Percentiles rank a stretch among this genome's conserved stretches.
Conservation (phyloP, 2,329 filamentous ascomycete species). For the Allantophomopsis lycopodina region DNA sequence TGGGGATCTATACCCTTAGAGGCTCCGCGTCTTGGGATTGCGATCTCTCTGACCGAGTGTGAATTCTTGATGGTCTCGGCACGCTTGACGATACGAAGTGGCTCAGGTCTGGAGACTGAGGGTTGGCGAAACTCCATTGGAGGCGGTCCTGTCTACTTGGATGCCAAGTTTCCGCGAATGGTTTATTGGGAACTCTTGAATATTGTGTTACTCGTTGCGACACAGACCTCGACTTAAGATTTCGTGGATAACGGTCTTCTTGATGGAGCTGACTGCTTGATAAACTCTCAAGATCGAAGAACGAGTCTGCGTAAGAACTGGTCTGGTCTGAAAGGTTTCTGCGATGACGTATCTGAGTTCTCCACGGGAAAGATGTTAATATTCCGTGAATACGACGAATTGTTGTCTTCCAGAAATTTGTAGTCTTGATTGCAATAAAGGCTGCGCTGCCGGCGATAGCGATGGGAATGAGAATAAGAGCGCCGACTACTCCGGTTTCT, state of each 20-base stretch:
- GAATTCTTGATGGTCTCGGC: conserved; percentile 15
- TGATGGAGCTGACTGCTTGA: conserved; percentile 15
- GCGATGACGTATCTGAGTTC: conserved; percentile 11
- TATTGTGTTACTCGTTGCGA: conserved; percentile 4
- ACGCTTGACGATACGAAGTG: conserved; percentile 36
- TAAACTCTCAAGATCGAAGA: conserved; percentile 20
- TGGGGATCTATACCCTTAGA: conserved; percentile 1
- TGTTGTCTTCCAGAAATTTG: conserved; percentile 10
- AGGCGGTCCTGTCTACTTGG: conserved; percentile 14
- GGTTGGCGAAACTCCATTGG: conserved; percentile 19
- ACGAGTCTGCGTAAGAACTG: conserved; percentile 21
- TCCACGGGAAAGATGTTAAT: conserved; percentile 9
- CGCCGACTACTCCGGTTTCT: conserved; percentile 25
- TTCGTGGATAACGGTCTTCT: too few species aligned
- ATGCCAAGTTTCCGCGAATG: conserved; percentile 19
- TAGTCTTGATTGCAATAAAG: conserved; percentile 16
- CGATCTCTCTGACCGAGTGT: conserved; percentile 8
- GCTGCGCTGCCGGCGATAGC: conserved; percentile 21
- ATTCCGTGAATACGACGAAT: conserved; percentile 11
- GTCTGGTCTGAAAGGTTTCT: conserved; percentile 19
- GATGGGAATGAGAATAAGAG: conserved; percentile 31
- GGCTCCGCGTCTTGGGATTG: conserved; percentile 8
- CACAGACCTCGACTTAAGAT: conserved; percentile 5
- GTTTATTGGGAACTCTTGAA: not conserved
- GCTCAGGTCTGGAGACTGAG: conserved; percentile 24